These are phyloP conservation scores for Coriaria nepalensis DNA, from an alignment of 306 rosid species.

Conservation along the genomic window DNA sequence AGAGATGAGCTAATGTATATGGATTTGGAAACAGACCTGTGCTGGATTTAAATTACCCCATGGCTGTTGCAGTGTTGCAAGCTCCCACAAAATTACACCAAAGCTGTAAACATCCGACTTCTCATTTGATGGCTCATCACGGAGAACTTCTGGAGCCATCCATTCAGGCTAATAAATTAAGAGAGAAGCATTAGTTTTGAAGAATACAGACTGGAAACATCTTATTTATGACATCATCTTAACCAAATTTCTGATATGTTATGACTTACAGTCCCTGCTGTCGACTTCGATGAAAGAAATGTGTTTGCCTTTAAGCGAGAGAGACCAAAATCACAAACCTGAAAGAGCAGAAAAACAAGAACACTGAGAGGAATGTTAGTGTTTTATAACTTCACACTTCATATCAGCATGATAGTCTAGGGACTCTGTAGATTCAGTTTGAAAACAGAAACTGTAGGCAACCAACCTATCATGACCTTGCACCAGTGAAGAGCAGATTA, in stretches of 20 bases:
- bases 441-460: neutral
- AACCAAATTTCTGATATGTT: neutral
- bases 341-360: slow-evolving; percentile 12
- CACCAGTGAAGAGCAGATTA: slow-evolving; percentile 3
- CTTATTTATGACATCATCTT: neutral
- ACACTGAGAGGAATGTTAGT: neutral
- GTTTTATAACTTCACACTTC: neutral
- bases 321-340: slow-evolving; percentile 99
- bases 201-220: slow-evolving; percentile 1
- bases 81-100: slow-evolving; percentile 94
- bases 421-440: too few relatives aligned
- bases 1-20: slow-evolving; percentile 3
- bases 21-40: slow-evolving; percentile 45
- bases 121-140: slow-evolving; percentile 95
- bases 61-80: slow-evolving; percentile 82
- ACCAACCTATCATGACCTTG: neutral
- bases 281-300: slow-evolving; percentile 92
- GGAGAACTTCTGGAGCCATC: slow-evolving; percentile 99
- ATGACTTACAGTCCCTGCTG: slow-evolving; percentile 94
- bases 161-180: slow-evolving; percentile 57
- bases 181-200: slow-evolving; percentile 13
- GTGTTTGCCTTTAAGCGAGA: slow-evolving; percentile 93
- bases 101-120: slow-evolving; percentile 94
- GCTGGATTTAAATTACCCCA: slow-evolving; percentile 91
- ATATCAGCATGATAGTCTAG: neutral